Base-by-base conservation (phyloP, 2,329 filamentous ascomycete genomes). In the Didymellaceae sp. region DNA sequence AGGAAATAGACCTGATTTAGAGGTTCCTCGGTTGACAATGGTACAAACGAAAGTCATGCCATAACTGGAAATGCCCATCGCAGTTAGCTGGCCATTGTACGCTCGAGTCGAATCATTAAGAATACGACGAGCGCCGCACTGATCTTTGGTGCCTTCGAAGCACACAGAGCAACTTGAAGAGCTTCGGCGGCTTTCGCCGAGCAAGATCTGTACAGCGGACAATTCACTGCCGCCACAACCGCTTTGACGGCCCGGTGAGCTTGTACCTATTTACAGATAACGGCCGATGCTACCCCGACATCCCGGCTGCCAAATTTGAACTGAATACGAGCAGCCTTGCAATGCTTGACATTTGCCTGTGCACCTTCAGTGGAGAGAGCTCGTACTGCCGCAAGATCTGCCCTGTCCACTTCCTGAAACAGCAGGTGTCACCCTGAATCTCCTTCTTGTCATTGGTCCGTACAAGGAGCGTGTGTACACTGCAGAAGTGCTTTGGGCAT, bases 1-100 rank as follows among this genome's bases (percentile, higher is more conserved):
- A 75, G 84, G 66, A 86, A 85, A 68, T 67, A 35, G 42, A 39
- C n/a, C n/a, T 10, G 21, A 18, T 11, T 31, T 13, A n/a, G 21
- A 37, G 20, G 14, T 3, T 2, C 8, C 9, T 4, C 13, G 14
- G 14, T 6, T 14, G 13, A 6, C 5, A 10, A 37, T 6, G n/a
- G 26, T 13, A 28, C 26, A 13, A 13, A 28, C 26, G n/a, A 5
- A 28, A 9, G 11, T 13, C 10, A 34, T 11, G 10, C 10, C 21
- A 3, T 10, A 9, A 11, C 18, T 21, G 3, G 11, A 34, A 4
- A 13, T n/a, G 18, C 17, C 7, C 32, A n/a, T 34, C 18, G 11
- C 18, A 7, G n/a, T 5, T 13, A 13, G 26, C 7, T 6, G 7
- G 11, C 11, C 26, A 9, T 28, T 28, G 10, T 6, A 13, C 26